phyloP scores from a whole-genome alignment of 108 stramenopile genomes.

The Cyclostephanos invisitatus region DNA sequence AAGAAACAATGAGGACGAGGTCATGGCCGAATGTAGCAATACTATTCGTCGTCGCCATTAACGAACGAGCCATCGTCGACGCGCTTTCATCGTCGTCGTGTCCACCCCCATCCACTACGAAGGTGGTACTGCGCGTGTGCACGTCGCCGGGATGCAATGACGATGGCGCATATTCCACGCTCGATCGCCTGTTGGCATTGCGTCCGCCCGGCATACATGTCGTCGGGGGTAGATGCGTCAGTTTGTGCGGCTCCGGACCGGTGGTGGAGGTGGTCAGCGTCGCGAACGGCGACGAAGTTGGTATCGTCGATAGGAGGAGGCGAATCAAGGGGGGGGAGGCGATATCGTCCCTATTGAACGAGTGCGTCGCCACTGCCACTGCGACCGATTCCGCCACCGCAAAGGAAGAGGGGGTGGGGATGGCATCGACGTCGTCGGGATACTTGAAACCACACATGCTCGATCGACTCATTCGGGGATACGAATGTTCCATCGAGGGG shows the following conservation, averaged over 20 bases:
- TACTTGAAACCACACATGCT: constrained; percentile 20
- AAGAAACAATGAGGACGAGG: too few relatives aligned
- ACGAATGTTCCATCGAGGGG: constrained; percentile 32
- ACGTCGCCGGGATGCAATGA: constrained; percentile 36
- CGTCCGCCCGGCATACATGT: constrained; percentile 42
- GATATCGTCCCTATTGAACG: constrained; percentile 32
- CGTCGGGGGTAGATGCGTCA: constrained; percentile 46
- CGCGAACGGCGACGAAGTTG: background rate
- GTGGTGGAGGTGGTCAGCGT: constrained; percentile 31
- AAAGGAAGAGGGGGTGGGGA: background rate
- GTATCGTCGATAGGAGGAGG: constrained; percentile 29
- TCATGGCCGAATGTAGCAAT: constrained; percentile 6
- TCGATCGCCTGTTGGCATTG: constrained; percentile 42
- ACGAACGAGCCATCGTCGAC: background rate
- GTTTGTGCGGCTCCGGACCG: constrained; percentile 57
- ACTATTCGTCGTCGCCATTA: constrained; percentile 17
- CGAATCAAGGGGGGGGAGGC: constrained; percentile 34
- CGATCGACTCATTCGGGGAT: constrained; percentile 30
- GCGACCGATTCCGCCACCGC: too few relatives aligned
- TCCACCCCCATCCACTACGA: background rate
- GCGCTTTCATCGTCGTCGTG: background rate
- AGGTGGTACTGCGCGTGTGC: constrained; percentile 33
- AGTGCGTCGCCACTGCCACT: constrained; percentile 3
- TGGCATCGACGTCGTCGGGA: background rate
- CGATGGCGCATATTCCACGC: constrained; percentile 33